Base-by-base conservation (phyloP, 306 rosid genomes). In the Cicer bijugum region DNA sequence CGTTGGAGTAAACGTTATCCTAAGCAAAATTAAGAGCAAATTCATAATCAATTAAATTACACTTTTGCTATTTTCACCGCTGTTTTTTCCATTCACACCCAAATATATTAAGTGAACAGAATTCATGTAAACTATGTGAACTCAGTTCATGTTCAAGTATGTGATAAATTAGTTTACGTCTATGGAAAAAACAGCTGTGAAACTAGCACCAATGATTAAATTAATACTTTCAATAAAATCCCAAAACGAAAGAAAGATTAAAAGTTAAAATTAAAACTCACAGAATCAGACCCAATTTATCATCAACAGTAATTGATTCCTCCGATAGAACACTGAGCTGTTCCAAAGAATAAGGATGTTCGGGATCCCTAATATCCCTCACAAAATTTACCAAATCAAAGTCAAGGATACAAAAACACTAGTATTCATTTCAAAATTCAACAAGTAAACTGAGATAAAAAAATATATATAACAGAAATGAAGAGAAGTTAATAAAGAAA, bases 331-430 rank as follows among this genome's bases (percentile, higher is more conserved):
- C 98, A 52, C 96, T 91, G 70, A 94, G 94, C 87, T 94, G 98
- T 76, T 91, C 98, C 58, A 94, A 74, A n/a, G 98, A 94, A 76
- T 94, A 94, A 7, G 98, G 98, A 78, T 94, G 98, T 63, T 94
- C 98, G 23, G 98, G 98, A 94, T 94, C 98, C 91, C 98, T 89
- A 14, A 94, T 94, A 81, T 94, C 96, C 85, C 97, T 88, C 89
- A 91, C 97, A 75, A 88, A 91, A 91, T 94, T 76, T 94, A 69
- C 47, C 61, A 63, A 89, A 71, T 71, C 70, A 44, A 78, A 83
- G 97, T 94, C 83, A 94, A 89, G 89, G 92, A 86, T 37, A 53
- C 14, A 15, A 57, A 33, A 55, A 56, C 0, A 14, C 2, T 15
- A 9, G 6, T 8, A 44, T 12, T 71, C 1, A 16, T 40, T 8